Conservation (phyloP, 768 basidiomycete species). For the Boletus subparvulus region DNA sequence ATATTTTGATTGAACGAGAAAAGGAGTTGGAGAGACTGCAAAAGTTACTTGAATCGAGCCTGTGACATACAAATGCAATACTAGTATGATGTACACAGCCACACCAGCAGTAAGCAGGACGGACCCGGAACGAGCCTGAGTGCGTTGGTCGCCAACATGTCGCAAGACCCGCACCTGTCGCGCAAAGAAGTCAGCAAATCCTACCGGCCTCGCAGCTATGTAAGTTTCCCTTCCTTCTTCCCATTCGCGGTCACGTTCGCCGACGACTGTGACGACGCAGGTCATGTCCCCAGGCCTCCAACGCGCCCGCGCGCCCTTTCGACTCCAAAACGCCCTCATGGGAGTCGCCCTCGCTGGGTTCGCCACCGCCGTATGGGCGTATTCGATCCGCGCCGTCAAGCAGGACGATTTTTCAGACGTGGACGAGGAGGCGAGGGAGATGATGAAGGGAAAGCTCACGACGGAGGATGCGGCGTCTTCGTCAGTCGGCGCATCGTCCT, state of each 20-base stretch:
- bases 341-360: slow-evolving; percentile 73
- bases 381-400: slow-evolving; percentile 91
- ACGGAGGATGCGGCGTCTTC: neutral
- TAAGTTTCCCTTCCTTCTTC: slow-evolving; percentile 6
- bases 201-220: slow-evolving; percentile 42
- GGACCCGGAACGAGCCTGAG: neutral
- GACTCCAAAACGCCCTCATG: slow-evolving; percentile 73
- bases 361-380: slow-evolving; percentile 80
- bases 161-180: slow-evolving; percentile 34
- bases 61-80: neutral
- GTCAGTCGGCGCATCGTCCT: neutral
- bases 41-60: slow-evolving; percentile 37
- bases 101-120: neutral
- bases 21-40: slow-evolving; percentile 74
- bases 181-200: slow-evolving; percentile 34
- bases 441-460: slow-evolving; percentile 34
- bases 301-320: slow-evolving; percentile 86
- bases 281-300: slow-evolving; percentile 83
- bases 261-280: slow-evolving; percentile 30
- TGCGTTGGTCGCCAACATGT: slow-evolving; percentile 22
- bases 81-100: slow-evolving; percentile 14
- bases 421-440: slow-evolving; percentile 70
- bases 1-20: slow-evolving; percentile 72
- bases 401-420: slow-evolving; percentile 91
- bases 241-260: neutral